Evolutionary conservation across 2,329 filamentous ascomycete genomes (phyloP), one percentile per base, ranked within the genome.

Genomic region (Fusarium vanettenii): DNA sequence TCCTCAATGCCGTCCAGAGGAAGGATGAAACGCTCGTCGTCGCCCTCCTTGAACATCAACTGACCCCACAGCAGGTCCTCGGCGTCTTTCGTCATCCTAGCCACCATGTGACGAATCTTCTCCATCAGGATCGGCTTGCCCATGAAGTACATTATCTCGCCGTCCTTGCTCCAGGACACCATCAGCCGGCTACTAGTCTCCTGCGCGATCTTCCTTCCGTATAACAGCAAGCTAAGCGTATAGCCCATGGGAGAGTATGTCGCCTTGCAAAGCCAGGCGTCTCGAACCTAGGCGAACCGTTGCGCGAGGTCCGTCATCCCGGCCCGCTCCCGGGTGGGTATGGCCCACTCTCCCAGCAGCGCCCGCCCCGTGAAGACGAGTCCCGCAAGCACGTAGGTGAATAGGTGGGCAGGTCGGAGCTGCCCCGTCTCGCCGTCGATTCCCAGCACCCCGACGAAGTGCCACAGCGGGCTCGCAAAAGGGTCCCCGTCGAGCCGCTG

Each of bases 21-120:
- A 41, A 64, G 35, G 6, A 56, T 43, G 33, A 64, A 64, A 8
- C 18, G 18, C 45, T 56, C 29, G 22, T 64, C 20, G 20, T 55
- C 20, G 20, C 61, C 48, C 50, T 64, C 45, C 31, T 64, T 64
- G 20, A 64, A 64, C 20, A 64, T 64, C 20, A 64, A 41, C 29
- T 56, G 29, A 43, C 37, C 48, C 22, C 29, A 64, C 3, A 64
- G 35, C 4, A 64, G 20, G 31, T 64, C 50, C 61, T 64, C 18
- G 14, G 48, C 35, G 41, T 64, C 33, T 20, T 16, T 56, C 14
- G 20, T 64, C n/a, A 64, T 64, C 33, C n/a, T 39, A 16, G 48
- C 25, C 8, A 64, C 18, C 22, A 64, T 64, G 43, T 22, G 13
- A 20, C 20, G 18, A n/a, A 64, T n/a, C n/a, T n/a, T n/a, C n/a